These are phyloP conservation scores for Boletus semigastroideus DNA, from an alignment of 1,284 basidiomycete genomes.

Conservation along the genomic window DNA sequence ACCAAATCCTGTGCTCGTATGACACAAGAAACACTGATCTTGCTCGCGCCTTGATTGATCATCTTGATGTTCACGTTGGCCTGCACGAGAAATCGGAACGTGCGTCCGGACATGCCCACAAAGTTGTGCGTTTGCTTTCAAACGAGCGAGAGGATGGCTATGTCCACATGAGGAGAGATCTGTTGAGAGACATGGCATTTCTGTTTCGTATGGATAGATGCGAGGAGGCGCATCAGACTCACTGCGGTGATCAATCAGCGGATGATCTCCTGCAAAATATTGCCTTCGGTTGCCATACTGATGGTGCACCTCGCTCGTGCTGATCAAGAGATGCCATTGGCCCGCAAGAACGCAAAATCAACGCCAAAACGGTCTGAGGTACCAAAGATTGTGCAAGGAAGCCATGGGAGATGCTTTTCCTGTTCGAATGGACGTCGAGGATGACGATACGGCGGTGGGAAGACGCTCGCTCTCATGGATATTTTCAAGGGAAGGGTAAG, in stretches of 20 bases:
- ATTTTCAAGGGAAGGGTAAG: conserved; percentile 14
- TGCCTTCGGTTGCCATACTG: conserved; percentile 86
- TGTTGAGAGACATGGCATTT: conserved; percentile 28
- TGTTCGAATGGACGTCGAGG: conserved; percentile 94
- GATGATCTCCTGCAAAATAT: conserved; percentile 59
- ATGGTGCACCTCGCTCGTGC: conserved; percentile 97
- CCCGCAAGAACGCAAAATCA: too few species aligned
- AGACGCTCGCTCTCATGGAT: conserved; percentile 51
- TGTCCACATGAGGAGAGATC: conserved; percentile 89
- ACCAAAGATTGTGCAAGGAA: conserved; percentile 95
- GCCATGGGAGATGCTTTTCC: conserved; percentile 95
- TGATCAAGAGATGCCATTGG: too few species aligned
- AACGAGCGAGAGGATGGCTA: conserved; percentile 96
- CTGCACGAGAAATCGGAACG: conserved; percentile 95
- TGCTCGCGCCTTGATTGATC: conserved; percentile 97
- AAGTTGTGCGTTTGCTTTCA: conserved; percentile 93
- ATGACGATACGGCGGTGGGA: conserved; percentile 93
- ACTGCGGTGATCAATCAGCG: conserved; percentile 76
- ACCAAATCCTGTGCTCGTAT: conserved; percentile 82
- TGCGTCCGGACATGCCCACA: conserved; percentile 93
- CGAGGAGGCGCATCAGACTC: conserved; percentile 26
- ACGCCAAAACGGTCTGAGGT: conserved; percentile 92
- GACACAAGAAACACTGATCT: conserved; percentile 98
- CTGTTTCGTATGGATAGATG: too few species aligned
- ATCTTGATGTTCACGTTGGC: conserved; percentile 98